Conservation (phyloP, 106 monocot genomes). For the Xerophyta viscosa region DNA sequence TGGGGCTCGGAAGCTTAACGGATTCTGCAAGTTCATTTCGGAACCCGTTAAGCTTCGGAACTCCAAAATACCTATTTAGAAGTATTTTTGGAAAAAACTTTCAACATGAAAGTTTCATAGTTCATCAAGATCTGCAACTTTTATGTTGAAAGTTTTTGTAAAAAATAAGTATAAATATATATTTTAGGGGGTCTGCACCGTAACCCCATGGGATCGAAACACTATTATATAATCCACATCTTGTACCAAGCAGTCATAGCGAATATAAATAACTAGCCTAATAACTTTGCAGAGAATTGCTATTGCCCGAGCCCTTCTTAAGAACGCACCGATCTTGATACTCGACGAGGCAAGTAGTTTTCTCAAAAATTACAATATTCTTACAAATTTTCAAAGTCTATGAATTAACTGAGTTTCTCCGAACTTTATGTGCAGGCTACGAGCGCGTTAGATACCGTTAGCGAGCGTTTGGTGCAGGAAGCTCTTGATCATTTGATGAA, state of each 20-base stretch:
- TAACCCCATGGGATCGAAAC: no score
- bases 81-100: no score
- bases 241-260: background rate
- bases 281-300: constrained; percentile 69
- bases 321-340: constrained; percentile 89
- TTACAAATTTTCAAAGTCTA: background rate
- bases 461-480: constrained; percentile 90
- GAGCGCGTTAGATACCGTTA: constrained; percentile 89
- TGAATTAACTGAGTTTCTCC: background rate
- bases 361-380: background rate
- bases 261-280: background rate
- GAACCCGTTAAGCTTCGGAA: no score
- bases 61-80: no score
- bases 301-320: constrained; percentile 90
- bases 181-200: no score
- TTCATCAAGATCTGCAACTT: no score
- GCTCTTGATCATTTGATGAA: constrained; percentile 88
- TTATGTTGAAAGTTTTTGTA: no score
- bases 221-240: background rate
- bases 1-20: no score
- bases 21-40: no score
- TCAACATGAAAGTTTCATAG: no score
- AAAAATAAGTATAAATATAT: no score
- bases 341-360: constrained; percentile 72
- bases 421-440: constrained; percentile 61